Conservation (phyloP, 2,329 filamentous ascomycete species). For the Colletotrichum viniferum region DNA sequence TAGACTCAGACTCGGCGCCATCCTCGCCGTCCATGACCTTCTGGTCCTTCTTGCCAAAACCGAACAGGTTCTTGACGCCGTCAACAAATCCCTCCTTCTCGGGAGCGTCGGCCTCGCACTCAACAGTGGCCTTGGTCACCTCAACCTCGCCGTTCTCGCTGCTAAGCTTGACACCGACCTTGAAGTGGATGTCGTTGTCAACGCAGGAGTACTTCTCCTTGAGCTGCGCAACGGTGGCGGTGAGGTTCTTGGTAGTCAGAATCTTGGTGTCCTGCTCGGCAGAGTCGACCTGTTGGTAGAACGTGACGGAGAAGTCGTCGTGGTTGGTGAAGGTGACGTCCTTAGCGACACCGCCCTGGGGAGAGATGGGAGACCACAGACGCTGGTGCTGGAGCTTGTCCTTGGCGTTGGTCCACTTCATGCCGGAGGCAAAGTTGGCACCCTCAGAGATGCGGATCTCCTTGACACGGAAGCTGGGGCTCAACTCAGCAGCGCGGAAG, state of each 20-base stretch:
- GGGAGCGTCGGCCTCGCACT: conserved; percentile 78
- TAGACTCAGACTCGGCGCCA: conserved; percentile 37
- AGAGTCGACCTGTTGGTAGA: conserved; percentile 73
- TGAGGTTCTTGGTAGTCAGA: conserved; percentile 84
- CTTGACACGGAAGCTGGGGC: conserved; percentile 96
- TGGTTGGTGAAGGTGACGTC: conserved; percentile 83
- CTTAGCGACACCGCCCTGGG: conserved; percentile 77
- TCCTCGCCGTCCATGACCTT: conserved; percentile 70
- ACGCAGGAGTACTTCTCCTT: conserved; percentile 81
- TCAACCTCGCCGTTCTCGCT: conserved; percentile 80
- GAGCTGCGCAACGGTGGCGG: conserved; percentile 77
- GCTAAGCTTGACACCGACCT: conserved; percentile 76
- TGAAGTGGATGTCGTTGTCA: conserved; percentile 78
- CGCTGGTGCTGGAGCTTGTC: conserved; percentile 78
- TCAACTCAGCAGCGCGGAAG: conserved; percentile 91
- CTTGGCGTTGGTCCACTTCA: conserved; percentile 75
- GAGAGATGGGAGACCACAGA: conserved; percentile 80
- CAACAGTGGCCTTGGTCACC: conserved; percentile 75
- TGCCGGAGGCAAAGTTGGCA: conserved; percentile 72
- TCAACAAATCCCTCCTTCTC: conserved; percentile 86
- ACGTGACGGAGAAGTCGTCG: conserved; percentile 79
- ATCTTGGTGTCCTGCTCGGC: conserved; percentile 66
- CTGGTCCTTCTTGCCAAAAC: conserved; percentile 89
- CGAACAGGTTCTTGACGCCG: conserved; percentile 94
- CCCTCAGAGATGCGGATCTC: conserved; percentile 87